These are phyloP conservation scores for Tilletia indica DNA, from an alignment of 1,284 basidiomycete species.

Conservation along the genomic window DNA sequence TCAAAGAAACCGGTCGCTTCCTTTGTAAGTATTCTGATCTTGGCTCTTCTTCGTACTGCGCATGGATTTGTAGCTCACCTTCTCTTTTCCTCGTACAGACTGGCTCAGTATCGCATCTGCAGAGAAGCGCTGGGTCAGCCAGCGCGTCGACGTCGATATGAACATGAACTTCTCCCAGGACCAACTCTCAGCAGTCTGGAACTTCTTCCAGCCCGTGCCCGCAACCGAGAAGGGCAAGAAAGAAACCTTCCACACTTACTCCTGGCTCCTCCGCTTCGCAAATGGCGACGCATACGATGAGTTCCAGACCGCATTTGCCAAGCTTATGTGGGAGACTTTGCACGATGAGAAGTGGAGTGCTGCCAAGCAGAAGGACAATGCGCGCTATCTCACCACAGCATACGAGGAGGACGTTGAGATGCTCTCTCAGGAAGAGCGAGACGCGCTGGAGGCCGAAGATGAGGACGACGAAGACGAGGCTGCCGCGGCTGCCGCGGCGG, in stretches of 20 bases:
- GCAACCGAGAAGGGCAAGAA: not conserved
- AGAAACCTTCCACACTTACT: constrained; percentile 61
- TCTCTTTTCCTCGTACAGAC: constrained; percentile 29
- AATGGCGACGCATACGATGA: constrained; percentile 64
- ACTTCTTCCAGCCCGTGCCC: constrained; percentile 55
- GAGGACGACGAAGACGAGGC: constrained; percentile 56
- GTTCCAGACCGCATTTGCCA: constrained; percentile 71
- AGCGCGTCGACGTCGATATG: constrained; percentile 64
- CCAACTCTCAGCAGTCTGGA: constrained; percentile 76
- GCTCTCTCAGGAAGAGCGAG: constrained; percentile 60
- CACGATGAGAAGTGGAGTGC: constrained; percentile 69
- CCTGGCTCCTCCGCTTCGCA: constrained; percentile 79
- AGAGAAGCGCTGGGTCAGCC: constrained; percentile 65
- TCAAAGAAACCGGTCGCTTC: constrained; percentile 64
- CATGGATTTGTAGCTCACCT: not conserved
- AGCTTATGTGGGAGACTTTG: constrained; percentile 76
- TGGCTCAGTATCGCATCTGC: constrained; percentile 64
- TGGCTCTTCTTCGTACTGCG: not conserved
- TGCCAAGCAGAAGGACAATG: constrained; percentile 67
- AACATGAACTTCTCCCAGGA: constrained; percentile 50
- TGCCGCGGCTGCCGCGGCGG: not conserved
- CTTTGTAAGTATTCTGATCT: constrained; percentile 55
- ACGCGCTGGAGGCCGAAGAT: constrained; percentile 13
- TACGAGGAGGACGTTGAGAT: constrained; percentile 78
- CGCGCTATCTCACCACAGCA: constrained; percentile 64